These are phyloP conservation scores for Setomelanomma holmii DNA, from an alignment of 2,329 filamentous ascomycete species.

Conservation along the genomic window DNA sequence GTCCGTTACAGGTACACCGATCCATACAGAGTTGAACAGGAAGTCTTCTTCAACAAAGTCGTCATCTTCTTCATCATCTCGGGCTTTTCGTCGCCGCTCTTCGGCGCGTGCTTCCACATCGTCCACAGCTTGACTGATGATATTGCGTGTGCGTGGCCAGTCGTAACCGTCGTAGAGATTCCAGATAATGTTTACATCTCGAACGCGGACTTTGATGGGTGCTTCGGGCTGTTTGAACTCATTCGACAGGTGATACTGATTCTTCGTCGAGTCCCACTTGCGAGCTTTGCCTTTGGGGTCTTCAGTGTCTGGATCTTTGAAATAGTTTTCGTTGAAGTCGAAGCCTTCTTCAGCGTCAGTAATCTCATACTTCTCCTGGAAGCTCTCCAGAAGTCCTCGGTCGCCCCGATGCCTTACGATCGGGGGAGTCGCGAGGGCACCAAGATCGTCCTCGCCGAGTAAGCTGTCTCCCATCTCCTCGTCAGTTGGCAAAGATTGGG, in stretches of 20 bases:
- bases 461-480: conserved; percentile 53
- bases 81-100: conserved; percentile 69
- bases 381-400: conserved; percentile 56
- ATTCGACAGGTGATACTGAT: conserved; percentile 74
- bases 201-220: conserved; percentile 78
- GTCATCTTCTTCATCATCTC: conserved; percentile 67
- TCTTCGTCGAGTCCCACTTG: conserved; percentile 79
- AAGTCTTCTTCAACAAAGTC: conserved; percentile 87
- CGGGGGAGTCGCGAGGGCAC: conserved; percentile 43
- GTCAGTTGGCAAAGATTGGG: conserved; percentile 48
- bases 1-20: conserved; percentile 84
- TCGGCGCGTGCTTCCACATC: conserved; percentile 84
- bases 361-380: conserved; percentile 62
- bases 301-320: conserved; percentile 65
- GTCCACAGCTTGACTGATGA: conserved; percentile 86
- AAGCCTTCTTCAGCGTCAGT: conserved; percentile 67
- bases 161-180: conserved; percentile 98
- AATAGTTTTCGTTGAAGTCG: conserved; percentile 79
- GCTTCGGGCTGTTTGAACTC: conserved; percentile 67
- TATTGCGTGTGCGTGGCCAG: conserved; percentile 86
- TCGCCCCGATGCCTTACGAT: conserved; percentile 41
- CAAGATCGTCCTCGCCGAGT: conserved; percentile 50
- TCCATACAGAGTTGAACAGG: conserved; percentile 98
- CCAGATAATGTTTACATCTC: conserved; percentile 94
- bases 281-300: conserved; percentile 70